Evolutionary conservation across 2,329 filamentous ascomycete species (phyloP), one percentile per base, ranked within the genome.

Genomic region (Xylaria sp.): DNA sequence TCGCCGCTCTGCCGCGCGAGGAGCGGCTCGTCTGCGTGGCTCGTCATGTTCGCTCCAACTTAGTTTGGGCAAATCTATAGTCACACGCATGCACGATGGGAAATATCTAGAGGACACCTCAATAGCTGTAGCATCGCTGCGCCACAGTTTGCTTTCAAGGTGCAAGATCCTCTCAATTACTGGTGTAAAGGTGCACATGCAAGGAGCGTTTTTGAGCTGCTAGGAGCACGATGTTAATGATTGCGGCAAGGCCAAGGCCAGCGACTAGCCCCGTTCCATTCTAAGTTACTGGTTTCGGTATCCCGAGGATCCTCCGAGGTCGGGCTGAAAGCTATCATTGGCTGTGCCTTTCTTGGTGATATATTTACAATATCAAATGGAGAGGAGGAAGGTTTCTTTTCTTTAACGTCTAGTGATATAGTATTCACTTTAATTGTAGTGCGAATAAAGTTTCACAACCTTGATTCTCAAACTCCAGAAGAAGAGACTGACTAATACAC

Each of bases 1-100:
- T 65, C 60, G n/a, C 63, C 53, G 23, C 56, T 60, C 40, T 57
- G 65, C 51, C 57, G 63, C 51, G 57, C 43, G 8, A 67, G 63
- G 2, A 67, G 54, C 42, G 65, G 65, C 4, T 60, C 63, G 28
- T 38, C 65, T 35, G 60, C 63, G 40, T 63, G 53, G 37, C 49
- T 61, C 43, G 59, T 7, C 65, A 67, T 67, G 9, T 58, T 19
- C 1, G 23, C 45, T 21, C n/a, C 47, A 15, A 4, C 14, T 12
- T 42, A 4, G 23, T 37, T 17, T n/a, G n/a, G n/a, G 12, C 9
- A 25, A 19, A 23, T 23, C 23, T 38, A 37, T 25, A 15, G 37
- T 45, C 43, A 60, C 31, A 45, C 47, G 43, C 37, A 38, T 43
- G 47, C 46, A 12, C 28, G 58, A 40, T 47, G 35, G 15, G 28